Conservation (phyloP, 1,139 yeast species). For the Zygosaccharomyces sapae region DNA sequence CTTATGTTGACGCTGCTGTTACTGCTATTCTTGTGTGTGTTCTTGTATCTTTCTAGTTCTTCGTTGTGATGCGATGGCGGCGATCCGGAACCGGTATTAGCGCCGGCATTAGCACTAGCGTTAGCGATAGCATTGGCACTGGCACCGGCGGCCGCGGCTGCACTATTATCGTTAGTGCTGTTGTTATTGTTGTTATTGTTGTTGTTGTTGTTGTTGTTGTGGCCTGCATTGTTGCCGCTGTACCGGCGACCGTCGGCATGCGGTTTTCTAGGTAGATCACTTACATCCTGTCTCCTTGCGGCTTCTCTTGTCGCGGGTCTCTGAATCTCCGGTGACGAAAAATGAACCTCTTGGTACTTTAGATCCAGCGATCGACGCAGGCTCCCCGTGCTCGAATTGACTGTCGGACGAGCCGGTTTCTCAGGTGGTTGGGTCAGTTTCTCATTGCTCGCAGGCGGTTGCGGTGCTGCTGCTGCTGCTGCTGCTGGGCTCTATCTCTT, state of each 20-base stretch:
- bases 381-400: slow-evolving; percentile 7
- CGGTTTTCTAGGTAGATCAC: neutral
- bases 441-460: slow-evolving; percentile 7
- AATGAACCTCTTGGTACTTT: slow-evolving; percentile 30
- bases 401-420: slow-evolving; percentile 3
- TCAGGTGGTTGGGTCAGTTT: slow-evolving; percentile 2
- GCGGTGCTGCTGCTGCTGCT: slow-evolving; percentile 1
- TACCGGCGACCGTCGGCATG: slow-evolving; percentile 8
- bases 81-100: slow-evolving; percentile 10
- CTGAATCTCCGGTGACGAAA: slow-evolving; percentile 25
- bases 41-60: slow-evolving; percentile 20
- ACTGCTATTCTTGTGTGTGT: slow-evolving; percentile 14
- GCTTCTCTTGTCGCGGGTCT: slow-evolving; percentile 11
- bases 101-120: neutral
- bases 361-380: slow-evolving; percentile 28
- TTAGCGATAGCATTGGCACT: no score
- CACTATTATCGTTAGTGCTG: no score
- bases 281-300: slow-evolving; percentile 4
- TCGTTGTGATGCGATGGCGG: slow-evolving; percentile 3
- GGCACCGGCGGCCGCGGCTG: no score
- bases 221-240: slow-evolving; percentile 1
- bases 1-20: slow-evolving; percentile 5
- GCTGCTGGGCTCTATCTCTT: slow-evolving; percentile 10
- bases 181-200: neutral
- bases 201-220: neutral